A percentile compares a stretch with the other conserved stretches of the same genome.
Evolutionary conservation across 345 rosid genomes (phyloP).

Genomic region (Acer saccharum): DNA sequence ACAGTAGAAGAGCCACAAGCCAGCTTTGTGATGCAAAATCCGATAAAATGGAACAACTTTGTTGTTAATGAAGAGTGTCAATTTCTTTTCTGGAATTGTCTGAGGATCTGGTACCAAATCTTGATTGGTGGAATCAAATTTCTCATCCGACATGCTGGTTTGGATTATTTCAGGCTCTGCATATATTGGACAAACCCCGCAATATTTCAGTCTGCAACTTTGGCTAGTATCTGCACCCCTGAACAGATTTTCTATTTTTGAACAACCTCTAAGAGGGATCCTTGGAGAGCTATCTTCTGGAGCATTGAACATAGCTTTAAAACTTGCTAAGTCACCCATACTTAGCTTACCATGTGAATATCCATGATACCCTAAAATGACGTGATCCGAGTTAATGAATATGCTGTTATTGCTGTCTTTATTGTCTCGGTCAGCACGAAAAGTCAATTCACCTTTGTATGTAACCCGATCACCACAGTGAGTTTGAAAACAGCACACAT

Average conservation of each 20-base stretch:
- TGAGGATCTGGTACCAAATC: background rate
- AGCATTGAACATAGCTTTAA: background rate
- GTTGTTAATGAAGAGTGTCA: background rate
- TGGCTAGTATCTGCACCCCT: background rate
- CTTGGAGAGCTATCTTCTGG: conserved; percentile 1
- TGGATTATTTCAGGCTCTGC: background rate
- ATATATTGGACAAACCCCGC: conserved; percentile 1
- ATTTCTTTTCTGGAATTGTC: background rate
- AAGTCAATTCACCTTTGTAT: background rate
- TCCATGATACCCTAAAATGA: background rate
- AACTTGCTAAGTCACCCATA: background rate
- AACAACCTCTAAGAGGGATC: background rate
- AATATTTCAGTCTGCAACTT: background rate
- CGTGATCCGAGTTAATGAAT: background rate
- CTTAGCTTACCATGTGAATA: background rate
- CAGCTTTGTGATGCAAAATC: background rate
- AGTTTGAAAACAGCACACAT: background rate
- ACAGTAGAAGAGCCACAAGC: background rate
- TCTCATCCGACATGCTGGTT: background rate
- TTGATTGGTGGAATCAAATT: background rate
- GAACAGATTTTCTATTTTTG: background rate
- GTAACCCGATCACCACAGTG: background rate
- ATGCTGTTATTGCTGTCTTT: background rate
- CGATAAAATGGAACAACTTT: background rate
- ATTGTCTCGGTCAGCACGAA: background rate